Evolutionary conservation across 306 rosid genomes (phyloP), one percentile per base, ranked within the genome.

Genomic region (Sphenostylis stenocarpa): DNA sequence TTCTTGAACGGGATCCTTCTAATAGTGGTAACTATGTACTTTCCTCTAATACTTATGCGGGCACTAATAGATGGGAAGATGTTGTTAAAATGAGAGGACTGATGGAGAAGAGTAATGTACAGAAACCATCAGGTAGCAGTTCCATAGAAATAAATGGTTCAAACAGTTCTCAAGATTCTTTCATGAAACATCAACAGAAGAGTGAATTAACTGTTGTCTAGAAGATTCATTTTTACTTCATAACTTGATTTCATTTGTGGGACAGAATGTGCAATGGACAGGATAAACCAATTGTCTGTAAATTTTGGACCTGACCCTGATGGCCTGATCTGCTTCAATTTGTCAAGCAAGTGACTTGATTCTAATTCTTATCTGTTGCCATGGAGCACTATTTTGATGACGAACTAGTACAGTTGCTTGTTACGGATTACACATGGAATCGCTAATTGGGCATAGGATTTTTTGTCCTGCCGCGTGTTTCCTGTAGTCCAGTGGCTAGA

Each of bases 1-100:
- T 91, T 81, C 86, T 94, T 63, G 88, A 90, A 75, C 53, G 85
- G 82, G 95, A 91, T 80, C 96, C 96, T 73, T 74, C 82, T 44
- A 86, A 92, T 24, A 90, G 91, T 49, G 90, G 94, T 70, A 89
- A 89, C 73, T 94, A 87, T 63, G 81, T 92, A 73, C 96, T 94
- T 29, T 90, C 91, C 8, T 85, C 97, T 60, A 85, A 85, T 72
- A 81, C 88, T 66, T 94, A 92, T 34, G 95, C 95, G 1, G 86
- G 87, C 24, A 84, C 86, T 20, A 80, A 89, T 29, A 94, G 97
- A 88, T 94, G 97, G 98, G 95, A 92, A 60, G 97, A 89, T 84
- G 94, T 70, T 80, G 1, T 83, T 55, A 90, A 84, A 85, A 91
- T 89, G 75, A 94, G 96, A 84, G 83, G 84, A 83, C 47, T 85